Conservation (phyloP, 129 eudicot species). For the Tagetes patula region DNA sequence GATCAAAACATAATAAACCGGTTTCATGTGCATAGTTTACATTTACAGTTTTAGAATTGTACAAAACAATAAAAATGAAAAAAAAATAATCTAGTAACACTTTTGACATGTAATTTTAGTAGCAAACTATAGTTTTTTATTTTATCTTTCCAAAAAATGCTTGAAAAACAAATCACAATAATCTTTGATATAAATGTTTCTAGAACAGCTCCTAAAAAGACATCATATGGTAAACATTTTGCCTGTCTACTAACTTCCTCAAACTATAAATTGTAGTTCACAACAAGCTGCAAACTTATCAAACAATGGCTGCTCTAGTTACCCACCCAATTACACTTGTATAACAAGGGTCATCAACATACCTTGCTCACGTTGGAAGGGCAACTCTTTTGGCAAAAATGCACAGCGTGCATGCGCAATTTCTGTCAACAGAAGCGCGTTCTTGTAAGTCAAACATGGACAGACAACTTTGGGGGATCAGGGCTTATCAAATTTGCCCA, state of each 20-base stretch:
- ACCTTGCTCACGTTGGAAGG: slow-evolving; percentile 28
- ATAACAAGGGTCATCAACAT: slow-evolving; percentile 7
- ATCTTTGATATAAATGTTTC: slow-evolving; percentile 11
- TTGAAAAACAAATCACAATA: slow-evolving; percentile 11
- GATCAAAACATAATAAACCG: background rate
- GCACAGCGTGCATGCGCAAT: background rate
- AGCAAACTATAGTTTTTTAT: background rate
- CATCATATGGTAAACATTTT: slow-evolving; percentile 5
- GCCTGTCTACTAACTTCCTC: slow-evolving; percentile 1
- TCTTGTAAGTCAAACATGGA: slow-evolving; percentile 36
- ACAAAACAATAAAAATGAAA: background rate
- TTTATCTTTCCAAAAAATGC: background rate
- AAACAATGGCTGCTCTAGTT: slow-evolving; percentile 26
- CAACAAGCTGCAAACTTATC: slow-evolving; percentile 28
- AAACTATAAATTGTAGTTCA: slow-evolving; percentile 15
- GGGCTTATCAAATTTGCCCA: slow-evolving; percentile 80
- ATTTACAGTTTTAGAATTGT: background rate
- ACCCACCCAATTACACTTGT: slow-evolving; percentile 29
- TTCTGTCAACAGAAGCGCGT: slow-evolving; percentile 2
- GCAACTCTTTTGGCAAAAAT: background rate
- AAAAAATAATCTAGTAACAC: too few relatives aligned
- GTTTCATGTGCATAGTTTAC: background rate
- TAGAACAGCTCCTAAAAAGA: slow-evolving; percentile 25
- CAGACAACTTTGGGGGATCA: slow-evolving; percentile 62
- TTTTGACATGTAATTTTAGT: too few relatives aligned